These are phyloP conservation scores for Neopestalotiopsis sp. DNA, from an alignment of 2,329 filamentous ascomycete species.

Conservation along the genomic window DNA sequence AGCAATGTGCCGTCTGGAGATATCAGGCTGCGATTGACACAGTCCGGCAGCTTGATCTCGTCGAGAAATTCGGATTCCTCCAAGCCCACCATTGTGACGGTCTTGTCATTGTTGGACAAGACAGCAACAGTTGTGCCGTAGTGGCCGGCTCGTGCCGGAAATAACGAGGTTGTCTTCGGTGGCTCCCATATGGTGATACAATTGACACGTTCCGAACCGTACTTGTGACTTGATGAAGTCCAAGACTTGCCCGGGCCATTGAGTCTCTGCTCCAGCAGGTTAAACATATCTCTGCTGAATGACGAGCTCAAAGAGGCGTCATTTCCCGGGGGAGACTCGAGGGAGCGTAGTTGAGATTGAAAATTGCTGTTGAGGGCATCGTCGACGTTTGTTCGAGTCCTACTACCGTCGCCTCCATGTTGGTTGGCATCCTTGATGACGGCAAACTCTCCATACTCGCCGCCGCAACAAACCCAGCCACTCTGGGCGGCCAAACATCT, in stretches of 20 bases:
- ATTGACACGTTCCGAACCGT: slow-evolving; percentile 68
- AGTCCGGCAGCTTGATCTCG: slow-evolving; percentile 76
- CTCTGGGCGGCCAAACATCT: slow-evolving; percentile 85
- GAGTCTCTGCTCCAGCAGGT: slow-evolving; percentile 37
- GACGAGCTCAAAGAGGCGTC: slow-evolving; percentile 40
- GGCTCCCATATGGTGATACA: slow-evolving; percentile 71
- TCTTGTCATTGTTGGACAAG: slow-evolving; percentile 90
- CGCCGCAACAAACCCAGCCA: slow-evolving; percentile 91
- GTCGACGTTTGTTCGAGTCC: slow-evolving; percentile 26
- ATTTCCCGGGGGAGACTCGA: slow-evolving; percentile 31
- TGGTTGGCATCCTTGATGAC: slow-evolving; percentile 64
- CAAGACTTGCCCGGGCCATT: slow-evolving; percentile 49
- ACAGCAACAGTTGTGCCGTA: slow-evolving; percentile 67
- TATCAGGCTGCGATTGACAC: slow-evolving; percentile 92
- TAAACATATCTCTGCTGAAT: slow-evolving; percentile 38
- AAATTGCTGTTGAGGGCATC: slow-evolving; percentile 31
- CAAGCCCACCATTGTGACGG: slow-evolving; percentile 83
- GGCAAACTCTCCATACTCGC: slow-evolving; percentile 86
- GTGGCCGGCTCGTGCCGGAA: slow-evolving; percentile 37
- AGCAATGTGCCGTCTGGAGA: slow-evolving; percentile 86
- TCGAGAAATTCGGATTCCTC: slow-evolving; percentile 69
- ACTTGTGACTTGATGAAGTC: slow-evolving; percentile 56
- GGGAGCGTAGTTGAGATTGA: slow-evolving; percentile 28
- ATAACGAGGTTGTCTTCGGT: slow-evolving; percentile 38
- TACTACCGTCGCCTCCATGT: slow-evolving; percentile 30